Conservation (phyloP, 1,284 basidiomycete species). For the Sporisorium sorghi region DNA sequence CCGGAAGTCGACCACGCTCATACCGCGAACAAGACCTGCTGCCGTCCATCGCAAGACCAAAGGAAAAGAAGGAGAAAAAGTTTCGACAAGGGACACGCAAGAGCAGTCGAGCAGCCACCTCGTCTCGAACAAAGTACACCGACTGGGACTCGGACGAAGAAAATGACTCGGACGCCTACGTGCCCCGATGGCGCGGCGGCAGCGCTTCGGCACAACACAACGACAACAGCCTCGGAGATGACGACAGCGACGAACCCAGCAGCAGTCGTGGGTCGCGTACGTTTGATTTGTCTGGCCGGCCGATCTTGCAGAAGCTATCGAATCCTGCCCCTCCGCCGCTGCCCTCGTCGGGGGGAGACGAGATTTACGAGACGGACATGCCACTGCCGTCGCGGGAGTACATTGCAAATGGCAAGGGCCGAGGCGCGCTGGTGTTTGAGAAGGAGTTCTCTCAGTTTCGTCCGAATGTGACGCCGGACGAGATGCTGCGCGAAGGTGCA, state of each 20-base stretch:
- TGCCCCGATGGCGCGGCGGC: slow-evolving; percentile 38
- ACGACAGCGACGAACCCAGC: slow-evolving; percentile 29
- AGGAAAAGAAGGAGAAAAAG: slow-evolving; percentile 33
- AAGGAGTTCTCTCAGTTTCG: slow-evolving; percentile 69
- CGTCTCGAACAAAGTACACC: slow-evolving; percentile 32
- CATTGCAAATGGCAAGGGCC: slow-evolving; percentile 27
- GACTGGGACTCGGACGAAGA: slow-evolving; percentile 52
- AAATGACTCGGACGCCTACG: slow-evolving; percentile 42
- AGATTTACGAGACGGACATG: slow-evolving; percentile 31
- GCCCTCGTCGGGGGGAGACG: slow-evolving; percentile 26
- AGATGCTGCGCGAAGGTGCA: slow-evolving; percentile 71
- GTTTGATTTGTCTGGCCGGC: slow-evolving; percentile 39
- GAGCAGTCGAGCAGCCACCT: slow-evolving; percentile 38
- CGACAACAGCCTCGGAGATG: slow-evolving; percentile 8
- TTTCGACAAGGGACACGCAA: slow-evolving; percentile 37
- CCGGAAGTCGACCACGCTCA: slow-evolving; percentile 30
- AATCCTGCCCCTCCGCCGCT: slow-evolving; percentile 46
- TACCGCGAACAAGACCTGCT: slow-evolving; percentile 38
- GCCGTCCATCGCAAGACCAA: slow-evolving; percentile 23
- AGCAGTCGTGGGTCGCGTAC: slow-evolving; percentile 34
- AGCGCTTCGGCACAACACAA: slow-evolving; percentile 12
- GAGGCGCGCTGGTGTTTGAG: slow-evolving; percentile 70
- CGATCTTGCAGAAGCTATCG: slow-evolving; percentile 41
- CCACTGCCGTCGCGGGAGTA: slow-evolving; percentile 33
- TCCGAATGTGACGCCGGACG: slow-evolving; percentile 72